Evolutionary conservation across 176 grass and related monocot genomes (phyloP), one percentile per base, ranked within the genome.

Genomic region (Chrysopogon serrulatus): DNA sequence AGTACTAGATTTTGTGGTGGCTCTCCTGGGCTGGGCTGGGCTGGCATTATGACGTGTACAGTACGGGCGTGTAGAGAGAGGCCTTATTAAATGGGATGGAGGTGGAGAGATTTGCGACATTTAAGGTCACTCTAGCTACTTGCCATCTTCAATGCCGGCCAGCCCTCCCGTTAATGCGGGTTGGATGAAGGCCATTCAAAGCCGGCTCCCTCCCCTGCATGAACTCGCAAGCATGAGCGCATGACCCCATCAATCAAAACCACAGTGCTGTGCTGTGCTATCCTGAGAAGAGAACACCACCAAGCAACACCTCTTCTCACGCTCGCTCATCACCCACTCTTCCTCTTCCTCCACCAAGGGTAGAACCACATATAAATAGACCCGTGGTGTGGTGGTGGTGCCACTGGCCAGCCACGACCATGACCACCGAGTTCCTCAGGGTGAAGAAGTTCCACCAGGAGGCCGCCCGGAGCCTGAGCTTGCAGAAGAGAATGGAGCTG

Each of bases 171-270:
- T 93, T 88, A 91, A 93, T 93, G 78, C 31, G 90, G 81, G 90
- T 95, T 95, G 70, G 90, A 95, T 95, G 90, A 93, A 91, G 51
- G 67, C 84, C 71, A 95, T 93, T 95, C 83, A 98, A n/a, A 83
- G 88, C 85, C 44, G 6, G 36, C 75, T 8, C 48, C 78, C 79
- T 76, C 74, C 78, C 49, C 89, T 90, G 89, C 89, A 91, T 70
- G 67, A 70, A 13, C 67, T 70, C 65, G n/a, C n/a, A n/a, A 68
- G 34, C 34, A 59, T 40, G 23, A 70, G 27, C n/a, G n/a, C 42
- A 73, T 92, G 91, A 94, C 44, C 65, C 86, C 83, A 90, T 95
- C 92, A 89, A 89, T 91, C 89, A 71, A 88, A 87, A 74, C 45
- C 76, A 56, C 76, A 76, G 37, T 64, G 72, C 19, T 59, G n/a